Evolutionary conservation across 2,329 filamentous ascomycete species (phyloP).

Genomic region (Penicillium sp.): DNA sequence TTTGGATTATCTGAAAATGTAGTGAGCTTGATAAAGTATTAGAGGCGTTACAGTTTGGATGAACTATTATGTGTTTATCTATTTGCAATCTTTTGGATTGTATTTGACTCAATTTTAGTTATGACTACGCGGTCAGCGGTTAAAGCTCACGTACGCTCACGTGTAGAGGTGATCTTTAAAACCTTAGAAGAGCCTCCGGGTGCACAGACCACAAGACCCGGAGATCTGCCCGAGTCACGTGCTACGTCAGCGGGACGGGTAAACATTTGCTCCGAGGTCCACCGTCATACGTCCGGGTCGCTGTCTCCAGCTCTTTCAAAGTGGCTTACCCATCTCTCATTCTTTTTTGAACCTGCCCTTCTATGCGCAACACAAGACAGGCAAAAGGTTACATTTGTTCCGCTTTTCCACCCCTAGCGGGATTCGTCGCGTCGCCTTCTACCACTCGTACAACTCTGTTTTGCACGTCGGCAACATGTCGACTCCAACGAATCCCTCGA

Average conservation of each 20-base stretch:
- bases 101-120: not conserved
- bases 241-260: not conserved
- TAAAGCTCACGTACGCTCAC: not conserved
- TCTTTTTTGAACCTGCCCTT: not conserved
- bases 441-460: not conserved
- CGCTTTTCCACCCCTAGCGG: not conserved
- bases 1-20: not conserved
- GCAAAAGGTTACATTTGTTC: not conserved
- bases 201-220: not conserved
- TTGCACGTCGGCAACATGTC: slow-evolving; percentile 26
- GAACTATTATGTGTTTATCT: not conserved
- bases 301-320: slow-evolving; percentile 1
- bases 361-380: not conserved
- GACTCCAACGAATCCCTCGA: slow-evolving; percentile 45
- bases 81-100: not conserved
- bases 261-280: not conserved
- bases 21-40: not conserved
- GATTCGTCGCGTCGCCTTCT: not conserved
- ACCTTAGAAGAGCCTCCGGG: not conserved
- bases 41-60: not conserved
- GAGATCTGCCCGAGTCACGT: not conserved
- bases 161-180: not conserved
- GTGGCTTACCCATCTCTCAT: not conserved
- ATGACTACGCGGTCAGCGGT: not conserved
- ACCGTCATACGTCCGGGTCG: not conserved